Evolutionary conservation across 306 rosid genomes (phyloP).

Genomic region (Cucurbita moschata): DNA sequence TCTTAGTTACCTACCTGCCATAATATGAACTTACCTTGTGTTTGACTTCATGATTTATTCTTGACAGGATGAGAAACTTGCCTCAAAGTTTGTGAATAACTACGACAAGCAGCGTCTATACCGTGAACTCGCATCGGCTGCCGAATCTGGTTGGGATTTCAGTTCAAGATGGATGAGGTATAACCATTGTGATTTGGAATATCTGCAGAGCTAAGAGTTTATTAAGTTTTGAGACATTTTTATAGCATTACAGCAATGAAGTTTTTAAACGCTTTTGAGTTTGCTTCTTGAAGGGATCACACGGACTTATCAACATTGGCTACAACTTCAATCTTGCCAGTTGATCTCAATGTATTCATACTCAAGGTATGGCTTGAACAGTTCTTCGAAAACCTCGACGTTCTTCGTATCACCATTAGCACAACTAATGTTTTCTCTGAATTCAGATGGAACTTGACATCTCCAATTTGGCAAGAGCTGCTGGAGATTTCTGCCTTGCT

Average conservation of each 20-base stretch:
- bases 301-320: conserved; percentile 61
- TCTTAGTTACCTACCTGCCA: background rate
- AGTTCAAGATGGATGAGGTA: conserved; percentile 94
- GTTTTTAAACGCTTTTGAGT: background rate
- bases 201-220: background rate
- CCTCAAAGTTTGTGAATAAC: conserved; percentile 41
- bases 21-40: background rate
- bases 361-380: conserved; percentile 40
- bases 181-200: background rate
- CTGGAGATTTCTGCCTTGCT: conserved; percentile 35
- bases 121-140: conserved; percentile 63
- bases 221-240: background rate
- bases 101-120: conserved; percentile 45
- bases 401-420: background rate
- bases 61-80: conserved; percentile 47
- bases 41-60: background rate
- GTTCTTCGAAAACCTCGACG: background rate
- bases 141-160: conserved; percentile 95
- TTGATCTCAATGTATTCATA: conserved; percentile 62
- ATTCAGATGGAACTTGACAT: conserved; percentile 79
- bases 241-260: background rate
- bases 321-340: conserved; percentile 67
- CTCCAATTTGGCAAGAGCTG: conserved; percentile 50
- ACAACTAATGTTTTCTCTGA: background rate
- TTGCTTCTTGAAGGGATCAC: conserved; percentile 44